phyloP scores from a whole-genome alignment of 768 basidiomycete genomes.

The Coprinellus aureogranulatus region DNA sequence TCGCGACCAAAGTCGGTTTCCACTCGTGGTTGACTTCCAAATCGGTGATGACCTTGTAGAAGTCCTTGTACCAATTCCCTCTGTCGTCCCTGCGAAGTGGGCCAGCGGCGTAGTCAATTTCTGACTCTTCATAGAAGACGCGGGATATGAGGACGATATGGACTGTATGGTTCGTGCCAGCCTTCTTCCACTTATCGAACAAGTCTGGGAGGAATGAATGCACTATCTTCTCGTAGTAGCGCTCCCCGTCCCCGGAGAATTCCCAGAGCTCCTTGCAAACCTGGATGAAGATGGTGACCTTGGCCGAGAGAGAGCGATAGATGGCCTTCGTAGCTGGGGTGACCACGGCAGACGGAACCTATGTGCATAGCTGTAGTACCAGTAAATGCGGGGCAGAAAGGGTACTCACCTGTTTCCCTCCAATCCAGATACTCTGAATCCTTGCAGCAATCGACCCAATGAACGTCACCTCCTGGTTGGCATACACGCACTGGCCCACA shows the following conservation, averaged over 20 bases:
- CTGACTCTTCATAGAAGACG: slow-evolving; percentile 80
- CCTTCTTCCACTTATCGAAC: slow-evolving; percentile 79
- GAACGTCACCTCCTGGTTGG: slow-evolving; percentile 82
- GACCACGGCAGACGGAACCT: slow-evolving; percentile 83
- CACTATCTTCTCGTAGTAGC: slow-evolving; percentile 95
- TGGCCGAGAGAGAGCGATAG: slow-evolving; percentile 87
- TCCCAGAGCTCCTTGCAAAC: slow-evolving; percentile 96
- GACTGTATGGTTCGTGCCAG: slow-evolving; percentile 87
- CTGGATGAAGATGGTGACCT: slow-evolving; percentile 92
- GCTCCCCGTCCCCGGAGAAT: slow-evolving; percentile 93
- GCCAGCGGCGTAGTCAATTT: slow-evolving; percentile 80
- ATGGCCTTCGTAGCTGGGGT: slow-evolving; percentile 83
- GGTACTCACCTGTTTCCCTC: slow-evolving; percentile 56
- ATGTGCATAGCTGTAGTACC: slow-evolving; percentile 1
- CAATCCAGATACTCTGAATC: slow-evolving; percentile 75
- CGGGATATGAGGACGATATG: slow-evolving; percentile 94
- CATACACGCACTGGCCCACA: slow-evolving; percentile 76
- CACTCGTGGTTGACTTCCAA: slow-evolving; percentile 85
- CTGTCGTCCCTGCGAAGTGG: slow-evolving; percentile 75
- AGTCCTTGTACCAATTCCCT: slow-evolving; percentile 87
- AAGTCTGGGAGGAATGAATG: slow-evolving; percentile 93
- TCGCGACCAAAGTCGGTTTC: slow-evolving; percentile 78
- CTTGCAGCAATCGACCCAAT: slow-evolving; percentile 81
- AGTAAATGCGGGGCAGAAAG: neutral
- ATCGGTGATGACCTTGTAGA: slow-evolving; percentile 94